A percentile compares a stretch with the other conserved stretches of the same genome.
phyloP scores from a whole-genome alignment of 805 yeast genomes.

The Komagataella phaffii region DNA sequence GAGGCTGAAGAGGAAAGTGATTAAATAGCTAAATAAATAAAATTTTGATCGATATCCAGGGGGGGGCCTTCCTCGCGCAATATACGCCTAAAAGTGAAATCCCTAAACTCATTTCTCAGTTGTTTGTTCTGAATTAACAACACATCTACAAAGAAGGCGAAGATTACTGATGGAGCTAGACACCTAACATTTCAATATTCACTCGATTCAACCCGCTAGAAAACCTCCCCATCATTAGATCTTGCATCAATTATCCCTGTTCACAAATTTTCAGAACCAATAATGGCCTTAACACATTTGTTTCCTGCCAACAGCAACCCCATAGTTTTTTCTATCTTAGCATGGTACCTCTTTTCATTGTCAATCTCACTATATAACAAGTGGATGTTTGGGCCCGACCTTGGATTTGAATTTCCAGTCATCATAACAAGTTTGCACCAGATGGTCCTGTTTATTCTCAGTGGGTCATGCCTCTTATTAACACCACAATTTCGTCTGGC shows the following conservation, averaged over 20 bases:
- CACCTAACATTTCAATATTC: neutral
- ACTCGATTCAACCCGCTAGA: neutral
- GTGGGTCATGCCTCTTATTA: constrained; percentile 29
- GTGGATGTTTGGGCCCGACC: constrained; percentile 89
- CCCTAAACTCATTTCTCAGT: neutral
- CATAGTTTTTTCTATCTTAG: constrained; percentile 13
- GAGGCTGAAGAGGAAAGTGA: constrained; percentile 58
- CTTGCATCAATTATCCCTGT: neutral
- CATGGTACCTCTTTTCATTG: constrained; percentile 60
- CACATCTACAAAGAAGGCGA: neutral
- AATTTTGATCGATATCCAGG: neutral
- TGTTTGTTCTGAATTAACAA: neutral
- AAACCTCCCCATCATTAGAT: neutral
- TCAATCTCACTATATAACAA: constrained; percentile 75
- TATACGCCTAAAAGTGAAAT: neutral
- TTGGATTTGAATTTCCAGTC: constrained; percentile 74
- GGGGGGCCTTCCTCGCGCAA: neutral
- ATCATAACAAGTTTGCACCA: constrained; percentile 82
- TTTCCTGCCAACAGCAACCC: neutral
- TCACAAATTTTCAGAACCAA: neutral
- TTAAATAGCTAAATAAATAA: too few species aligned
- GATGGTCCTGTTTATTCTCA: constrained; percentile 42
- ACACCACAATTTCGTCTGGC: constrained; percentile 35
- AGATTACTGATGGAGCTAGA: neutral
- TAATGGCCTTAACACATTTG: neutral